Percentiles rank a stretch among this genome's conserved stretches.
phyloP scores from a whole-genome alignment of 306 rosid genomes.

The Lagenaria siceraria region DNA sequence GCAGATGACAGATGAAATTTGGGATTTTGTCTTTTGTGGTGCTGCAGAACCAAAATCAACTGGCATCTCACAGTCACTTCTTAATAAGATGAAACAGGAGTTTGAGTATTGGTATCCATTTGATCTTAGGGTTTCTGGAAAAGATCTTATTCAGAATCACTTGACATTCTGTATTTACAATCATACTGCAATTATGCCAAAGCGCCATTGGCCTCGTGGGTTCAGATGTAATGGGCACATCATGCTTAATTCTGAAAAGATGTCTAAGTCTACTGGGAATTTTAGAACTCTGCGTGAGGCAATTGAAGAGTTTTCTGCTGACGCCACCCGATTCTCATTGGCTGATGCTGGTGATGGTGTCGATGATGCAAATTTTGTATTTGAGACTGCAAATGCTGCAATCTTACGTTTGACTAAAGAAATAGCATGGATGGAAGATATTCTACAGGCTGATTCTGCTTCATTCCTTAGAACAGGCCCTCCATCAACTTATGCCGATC shows the following conservation, averaged over 20 bases:
- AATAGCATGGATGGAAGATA: constrained; percentile 74
- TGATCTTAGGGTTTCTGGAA: constrained; percentile 92
- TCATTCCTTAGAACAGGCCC: constrained; percentile 64
- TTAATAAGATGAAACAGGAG: constrained; percentile 67
- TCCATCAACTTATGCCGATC: constrained; percentile 70
- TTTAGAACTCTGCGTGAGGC: constrained; percentile 75
- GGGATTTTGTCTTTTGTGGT: constrained; percentile 72
- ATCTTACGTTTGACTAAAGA: constrained; percentile 76
- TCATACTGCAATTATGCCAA: constrained; percentile 66
- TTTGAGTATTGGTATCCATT: constrained; percentile 98
- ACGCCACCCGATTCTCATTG: constrained; percentile 79
- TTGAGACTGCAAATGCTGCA: constrained; percentile 86
- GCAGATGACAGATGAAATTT: constrained; percentile 72
- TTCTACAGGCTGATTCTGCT: constrained; percentile 49
- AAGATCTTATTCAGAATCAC: constrained; percentile 89
- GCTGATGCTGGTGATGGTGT: constrained; percentile 97
- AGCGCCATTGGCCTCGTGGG: constrained; percentile 77
- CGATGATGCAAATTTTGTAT: constrained; percentile 89
- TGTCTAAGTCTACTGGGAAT: constrained; percentile 95
- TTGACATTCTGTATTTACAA: constrained; percentile 76
- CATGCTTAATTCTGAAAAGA: constrained; percentile 81
- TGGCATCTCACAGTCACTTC: constrained; percentile 37
- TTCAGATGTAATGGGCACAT: constrained; percentile 88
- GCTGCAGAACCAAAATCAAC: constrained; percentile 59
- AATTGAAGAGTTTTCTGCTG: constrained; percentile 88